Base-by-base conservation (phyloP, 164 flowering plant species). In the Hamamelis virginiana region DNA sequence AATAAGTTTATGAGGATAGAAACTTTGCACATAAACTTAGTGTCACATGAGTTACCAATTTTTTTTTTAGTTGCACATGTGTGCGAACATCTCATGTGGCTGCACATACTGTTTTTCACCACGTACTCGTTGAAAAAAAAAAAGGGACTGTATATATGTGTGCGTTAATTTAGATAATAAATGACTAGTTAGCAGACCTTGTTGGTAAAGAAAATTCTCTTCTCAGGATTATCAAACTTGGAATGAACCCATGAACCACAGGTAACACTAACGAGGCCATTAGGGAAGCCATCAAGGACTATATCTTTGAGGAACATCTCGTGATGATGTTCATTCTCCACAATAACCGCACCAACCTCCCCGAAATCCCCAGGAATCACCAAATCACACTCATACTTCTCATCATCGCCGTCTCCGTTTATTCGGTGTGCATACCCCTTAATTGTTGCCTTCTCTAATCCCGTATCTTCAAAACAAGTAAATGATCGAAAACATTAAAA, bases 201-300 rank as follows among this genome's bases (percentile, higher is more conserved):
- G 68, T 74, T 81, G 19, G 80, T 50, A 75, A 88, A 90, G 75
- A 90, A 87, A n/a, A 89, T 59, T 55, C 97, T 82, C 25, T 81
- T 83, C 0, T 76, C 69, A 5, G 76, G 75, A 45, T 81, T 79
- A 12, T 82, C 80, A 28, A 1, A 67, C 72, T 88, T 85, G 62
- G 94, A 72, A 13, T 79, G 79, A 26, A 87, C 74, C 90, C 92
- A 91, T 0, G 97, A 89, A 14, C 74, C 16, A 45, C 89, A 84
- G 1, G 59, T 27, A 13, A 91, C 16, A 16, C 22, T 70, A 15
- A 80, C 13, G 0, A 78, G 26, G 13, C 87, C 88, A 64, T 38
- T 9, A 1, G 69, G 57, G 22, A 85, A 76, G 16, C 87, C 87
- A 13, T 80, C 74, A 3, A 91, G 67, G 9, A 70, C 76, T 5